phyloP scores from a whole-genome alignment of 495 filamentous ascomycete genomes.

The Penicillium flavigenum region DNA sequence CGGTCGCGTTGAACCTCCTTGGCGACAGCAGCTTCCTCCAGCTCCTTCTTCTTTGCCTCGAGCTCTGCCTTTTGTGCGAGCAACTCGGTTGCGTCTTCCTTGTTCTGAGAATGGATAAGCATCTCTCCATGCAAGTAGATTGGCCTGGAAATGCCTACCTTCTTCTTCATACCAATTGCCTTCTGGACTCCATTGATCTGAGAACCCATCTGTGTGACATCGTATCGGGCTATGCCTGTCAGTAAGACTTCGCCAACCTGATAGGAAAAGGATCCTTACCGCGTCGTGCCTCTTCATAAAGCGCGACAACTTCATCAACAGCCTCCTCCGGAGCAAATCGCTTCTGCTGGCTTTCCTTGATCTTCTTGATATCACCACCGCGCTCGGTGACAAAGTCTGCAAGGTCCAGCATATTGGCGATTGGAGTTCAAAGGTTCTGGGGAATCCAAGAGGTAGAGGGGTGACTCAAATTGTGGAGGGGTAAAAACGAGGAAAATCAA shows the following conservation, averaged over 20 bases:
- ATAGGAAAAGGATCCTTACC: conserved; percentile 46
- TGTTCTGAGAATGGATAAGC: conserved; percentile 53
- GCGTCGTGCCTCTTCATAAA: conserved; percentile 83
- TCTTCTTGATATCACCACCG: conserved; percentile 83
- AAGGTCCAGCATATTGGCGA: conserved; percentile 68
- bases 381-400: conserved; percentile 80
- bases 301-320: conserved; percentile 85
- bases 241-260: conserved; percentile 4
- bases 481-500: conserved; percentile 27
- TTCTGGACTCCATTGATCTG: conserved; percentile 87
- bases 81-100: conserved; percentile 76
- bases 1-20: conserved; percentile 70
- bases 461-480: conserved; percentile 28
- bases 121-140: not conserved
- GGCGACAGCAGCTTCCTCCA: conserved; percentile 67
- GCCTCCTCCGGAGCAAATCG: conserved; percentile 75
- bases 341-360: conserved; percentile 83
- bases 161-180: conserved; percentile 89
- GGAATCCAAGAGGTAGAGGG: conserved; percentile 16
- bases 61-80: conserved; percentile 72
- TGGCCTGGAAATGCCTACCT: conserved; percentile 62
- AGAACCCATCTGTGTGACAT: conserved; percentile 71
- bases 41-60: conserved; percentile 74
- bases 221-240: conserved; percentile 65
- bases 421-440: conserved; percentile 7